Conservation (phyloP, 192 early-diverging fungal species). For the Linnemannia hyalina region DNA sequence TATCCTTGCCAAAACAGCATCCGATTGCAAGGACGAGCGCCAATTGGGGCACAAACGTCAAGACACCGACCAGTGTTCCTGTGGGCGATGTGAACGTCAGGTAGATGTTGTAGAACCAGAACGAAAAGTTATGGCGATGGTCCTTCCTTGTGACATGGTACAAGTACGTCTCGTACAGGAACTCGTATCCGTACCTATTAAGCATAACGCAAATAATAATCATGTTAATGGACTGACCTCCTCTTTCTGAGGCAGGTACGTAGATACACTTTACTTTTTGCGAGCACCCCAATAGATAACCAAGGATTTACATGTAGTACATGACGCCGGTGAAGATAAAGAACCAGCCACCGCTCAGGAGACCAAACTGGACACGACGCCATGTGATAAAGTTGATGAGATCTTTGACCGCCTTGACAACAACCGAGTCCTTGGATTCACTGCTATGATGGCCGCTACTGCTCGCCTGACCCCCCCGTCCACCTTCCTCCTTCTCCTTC, state of each 20-base stretch:
- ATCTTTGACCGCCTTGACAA: slow-evolving; percentile 24
- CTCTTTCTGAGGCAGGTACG: not conserved
- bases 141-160: slow-evolving; percentile 97
- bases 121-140: slow-evolving; percentile 98
- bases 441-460: slow-evolving; percentile 10
- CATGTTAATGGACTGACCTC: not conserved
- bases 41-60: slow-evolving; percentile 91
- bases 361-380: slow-evolving; percentile 71
- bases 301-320: slow-evolving; percentile 70
- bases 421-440: slow-evolving; percentile 13
- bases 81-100: slow-evolving; percentile 71
- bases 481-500: slow-evolving; percentile 18
- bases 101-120: slow-evolving; percentile 97
- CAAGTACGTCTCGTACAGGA: slow-evolving; percentile 91
- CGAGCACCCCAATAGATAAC: not conserved
- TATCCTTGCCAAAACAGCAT: slow-evolving; percentile 79
- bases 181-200: slow-evolving; percentile 82
- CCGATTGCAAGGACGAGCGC: slow-evolving; percentile 74
- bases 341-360: slow-evolving; percentile 74
- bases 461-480: not conserved
- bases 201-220: not conserved
- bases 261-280: not conserved
- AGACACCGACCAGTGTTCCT: slow-evolving; percentile 68
- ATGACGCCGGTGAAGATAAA: slow-evolving; percentile 74
- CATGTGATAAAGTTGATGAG: slow-evolving; percentile 61